These are phyloP conservation scores for Pleurotus tuber-regium DNA, from an alignment of 768 basidiomycete species.

Conservation along the genomic window DNA sequence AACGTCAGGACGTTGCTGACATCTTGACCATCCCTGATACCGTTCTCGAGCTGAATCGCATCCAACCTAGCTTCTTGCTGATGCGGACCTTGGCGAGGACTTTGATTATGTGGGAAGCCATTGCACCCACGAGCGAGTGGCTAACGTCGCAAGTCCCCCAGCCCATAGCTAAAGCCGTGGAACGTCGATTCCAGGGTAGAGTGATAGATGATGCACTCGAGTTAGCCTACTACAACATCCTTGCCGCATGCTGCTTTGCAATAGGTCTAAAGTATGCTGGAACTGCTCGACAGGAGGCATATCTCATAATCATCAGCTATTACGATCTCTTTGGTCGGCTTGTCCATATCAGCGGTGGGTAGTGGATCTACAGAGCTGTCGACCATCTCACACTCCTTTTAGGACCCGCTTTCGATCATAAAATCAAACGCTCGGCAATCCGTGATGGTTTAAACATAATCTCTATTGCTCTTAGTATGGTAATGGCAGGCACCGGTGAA, in stretches of 20 bases:
- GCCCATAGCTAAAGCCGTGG: conserved; percentile 59
- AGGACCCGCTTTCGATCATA: conserved; percentile 83
- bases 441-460: conserved; percentile 88
- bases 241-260: conserved; percentile 89
- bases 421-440: conserved; percentile 83
- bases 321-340: conserved; percentile 77
- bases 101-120: conserved; percentile 84
- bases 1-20: conserved; percentile 82
- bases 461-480: conserved; percentile 82
- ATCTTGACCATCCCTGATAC: conserved; percentile 83
- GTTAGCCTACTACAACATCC: conserved; percentile 87
- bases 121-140: conserved; percentile 76
- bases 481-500: conserved; percentile 98
- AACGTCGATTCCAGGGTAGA: conserved; percentile 48
- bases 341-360: conserved; percentile 66
- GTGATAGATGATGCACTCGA: conserved; percentile 71
- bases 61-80: conserved; percentile 87
- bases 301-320: conserved; percentile 75
- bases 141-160: conserved; percentile 64
- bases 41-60: conserved; percentile 71
- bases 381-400: conserved; percentile 10
- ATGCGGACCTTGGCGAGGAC: conserved; percentile 74
- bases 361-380: conserved; percentile 4
- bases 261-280: conserved; percentile 93
- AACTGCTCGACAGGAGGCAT: conserved; percentile 88